Evolutionary conservation across 1,284 basidiomycete species (phyloP).

Genomic region (Sanghuangporus weigelae): DNA sequence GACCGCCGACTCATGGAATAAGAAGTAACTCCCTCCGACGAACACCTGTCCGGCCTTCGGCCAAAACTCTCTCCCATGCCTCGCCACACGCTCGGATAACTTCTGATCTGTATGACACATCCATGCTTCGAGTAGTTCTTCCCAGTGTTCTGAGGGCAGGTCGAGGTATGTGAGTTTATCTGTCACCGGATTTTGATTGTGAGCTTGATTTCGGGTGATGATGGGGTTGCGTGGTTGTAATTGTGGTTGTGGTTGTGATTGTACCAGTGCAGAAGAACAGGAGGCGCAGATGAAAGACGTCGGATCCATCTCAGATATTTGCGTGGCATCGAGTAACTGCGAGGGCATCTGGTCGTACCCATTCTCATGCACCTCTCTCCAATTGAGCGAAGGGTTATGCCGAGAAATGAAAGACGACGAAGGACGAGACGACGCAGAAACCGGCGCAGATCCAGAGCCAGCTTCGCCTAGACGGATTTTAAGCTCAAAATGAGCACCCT

Average conservation of each 20-base stretch:
- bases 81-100: conserved; percentile 63
- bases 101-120: conserved; percentile 95
- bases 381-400: neutral
- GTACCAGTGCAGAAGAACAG: conserved; percentile 70
- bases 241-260: conserved; percentile 26
- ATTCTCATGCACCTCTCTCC: conserved; percentile 9
- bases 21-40: conserved; percentile 81
- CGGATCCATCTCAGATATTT: conserved; percentile 48
- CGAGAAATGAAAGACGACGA: conserved; percentile 17
- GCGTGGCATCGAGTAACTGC: conserved; percentile 64
- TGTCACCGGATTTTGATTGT: conserved; percentile 19
- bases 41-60: conserved; percentile 65
- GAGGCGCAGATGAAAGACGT: conserved; percentile 65
- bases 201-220: too few relatives aligned
- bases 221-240: too few relatives aligned
- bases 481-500: conserved; percentile 62
- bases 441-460: neutral
- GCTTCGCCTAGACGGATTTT: conserved; percentile 43
- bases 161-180: conserved; percentile 61
- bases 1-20: conserved; percentile 63
- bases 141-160: conserved; percentile 93
- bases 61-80: conserved; percentile 74
- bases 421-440: neutral
- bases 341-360: conserved; percentile 27
- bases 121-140: conserved; percentile 95